These are phyloP conservation scores for Gynostemma pentaphyllum DNA, from an alignment of 306 rosid species.

Conservation along the genomic window DNA sequence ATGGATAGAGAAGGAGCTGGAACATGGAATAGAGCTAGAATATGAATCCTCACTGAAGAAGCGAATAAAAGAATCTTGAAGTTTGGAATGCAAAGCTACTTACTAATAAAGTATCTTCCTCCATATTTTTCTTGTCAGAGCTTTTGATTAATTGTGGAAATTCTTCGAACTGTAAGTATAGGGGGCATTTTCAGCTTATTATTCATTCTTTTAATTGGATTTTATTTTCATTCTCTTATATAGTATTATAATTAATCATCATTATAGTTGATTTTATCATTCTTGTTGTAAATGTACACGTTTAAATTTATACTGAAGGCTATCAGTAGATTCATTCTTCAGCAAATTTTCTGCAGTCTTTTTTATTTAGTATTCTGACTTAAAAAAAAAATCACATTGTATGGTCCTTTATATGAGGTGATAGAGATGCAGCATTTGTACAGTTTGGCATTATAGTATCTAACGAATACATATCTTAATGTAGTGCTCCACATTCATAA, in stretches of 20 bases:
- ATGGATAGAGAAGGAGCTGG: slow-evolving; percentile 41
- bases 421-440: not conserved
- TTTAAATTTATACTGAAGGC: too few relatives aligned
- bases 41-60: slow-evolving; percentile 15
- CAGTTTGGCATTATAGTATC: not conserved
- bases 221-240: not conserved
- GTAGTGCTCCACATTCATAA: not conserved
- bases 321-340: not conserved
- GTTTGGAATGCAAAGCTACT: not conserved
- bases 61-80: slow-evolving; percentile 15
- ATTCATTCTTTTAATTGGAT: slow-evolving; percentile 3
- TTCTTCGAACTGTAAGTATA: slow-evolving; percentile 9
- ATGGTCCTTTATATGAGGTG: not conserved
- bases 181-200: not conserved
- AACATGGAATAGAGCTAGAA: slow-evolving; percentile 27
- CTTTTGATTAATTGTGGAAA: slow-evolving; percentile 2
- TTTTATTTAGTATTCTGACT: not conserved
- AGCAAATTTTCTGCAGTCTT: not conserved
- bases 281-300: slow-evolving; percentile 5
- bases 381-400: not conserved
- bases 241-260: slow-evolving; percentile 5
- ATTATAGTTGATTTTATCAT: not conserved
- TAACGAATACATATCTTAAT: not conserved
- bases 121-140: slow-evolving; percentile 2
- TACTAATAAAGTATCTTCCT: slow-evolving; percentile 5